These are phyloP conservation scores for Xylona heveae DNA, from an alignment of 495 filamentous ascomycete species.

Conservation along the genomic window DNA sequence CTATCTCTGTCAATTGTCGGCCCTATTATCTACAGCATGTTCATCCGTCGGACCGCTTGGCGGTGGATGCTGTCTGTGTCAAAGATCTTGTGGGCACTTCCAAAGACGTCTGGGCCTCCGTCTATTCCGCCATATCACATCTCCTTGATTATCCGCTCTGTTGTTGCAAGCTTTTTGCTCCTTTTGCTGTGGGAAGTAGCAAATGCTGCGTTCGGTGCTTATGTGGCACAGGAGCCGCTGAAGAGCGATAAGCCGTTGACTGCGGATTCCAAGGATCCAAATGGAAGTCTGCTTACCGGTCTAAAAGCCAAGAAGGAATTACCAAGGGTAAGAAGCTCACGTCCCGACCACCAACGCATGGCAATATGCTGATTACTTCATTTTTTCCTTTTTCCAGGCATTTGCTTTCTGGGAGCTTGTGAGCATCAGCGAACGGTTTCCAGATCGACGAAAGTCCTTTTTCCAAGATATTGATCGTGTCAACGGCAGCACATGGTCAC, in stretches of 20 bases:
- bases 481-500: constrained; percentile 58
- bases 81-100: constrained; percentile 50
- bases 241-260: constrained; percentile 73
- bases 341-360: neutral
- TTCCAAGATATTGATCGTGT: constrained; percentile 78
- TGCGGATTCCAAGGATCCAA: constrained; percentile 67
- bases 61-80: constrained; percentile 42
- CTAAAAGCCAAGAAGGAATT: constrained; percentile 51
- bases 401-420: constrained; percentile 87
- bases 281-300: constrained; percentile 70
- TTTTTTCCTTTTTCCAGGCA: constrained; percentile 18
- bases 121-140: constrained; percentile 33
- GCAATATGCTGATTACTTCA: neutral
- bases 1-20: constrained; percentile 23
- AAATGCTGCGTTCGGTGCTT: constrained; percentile 55
- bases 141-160: constrained; percentile 34
- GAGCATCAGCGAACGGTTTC: constrained; percentile 50
- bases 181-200: constrained; percentile 49
- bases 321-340: constrained; percentile 26
- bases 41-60: constrained; percentile 45
- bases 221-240: constrained; percentile 58
- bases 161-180: constrained; percentile 42
- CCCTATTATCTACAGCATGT: constrained; percentile 38
- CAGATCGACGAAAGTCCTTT: constrained; percentile 55
- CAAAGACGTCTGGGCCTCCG: constrained; percentile 38